Base-by-base conservation (phyloP, 768 basidiomycete genomes). In the Agaricus subrufescens region DNA sequence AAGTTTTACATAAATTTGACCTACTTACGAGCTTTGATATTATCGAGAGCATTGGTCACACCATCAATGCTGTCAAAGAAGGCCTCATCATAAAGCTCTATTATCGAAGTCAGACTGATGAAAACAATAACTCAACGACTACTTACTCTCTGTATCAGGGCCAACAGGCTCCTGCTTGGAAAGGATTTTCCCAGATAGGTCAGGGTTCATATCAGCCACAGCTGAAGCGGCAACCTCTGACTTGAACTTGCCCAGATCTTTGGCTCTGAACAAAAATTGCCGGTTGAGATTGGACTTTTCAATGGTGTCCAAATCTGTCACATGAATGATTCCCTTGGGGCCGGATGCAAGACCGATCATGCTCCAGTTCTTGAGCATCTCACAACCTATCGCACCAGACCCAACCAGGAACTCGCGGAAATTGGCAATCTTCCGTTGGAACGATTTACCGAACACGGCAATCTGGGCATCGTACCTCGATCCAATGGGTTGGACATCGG, bases 281-380 rank as follows among this genome's bases (percentile, higher is more conserved):
- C 97, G 78, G 71, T 99, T 99, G 54, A 99, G 73, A 70, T 99
- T 99, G 64, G 91, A 94, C 82, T 99, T 99, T 77, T 99, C 97
- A 67, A 99, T 99, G 30, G 95, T 98, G 70, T 99, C 97, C 64
- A 99, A 72, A 70, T 99, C 97, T 4, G 97, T 98, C 54, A 98
- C 92, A 63, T 95, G 86, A 55, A 99, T 91, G 50, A 79, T 73
- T 9, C 91, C 97, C 42, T 85, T 77, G 14, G 82, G 76, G 10
- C 91, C 91, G 30, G 87, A 82, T 6, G 83, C 95, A 46, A 99
- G 75, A 58, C 97, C 97, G 81, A 98, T 96, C 93, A 98, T 91
- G 61, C 91, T 90, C 97, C 97, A 99, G 72, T 98, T 99, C 79
- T 99, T 99, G 65, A 99, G 75, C 97, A 98, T 98, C 75, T 99